Evolutionary conservation across 495 filamentous ascomycete genomes (phyloP).

Genomic region (Hapsidospora chrysogenum): DNA sequence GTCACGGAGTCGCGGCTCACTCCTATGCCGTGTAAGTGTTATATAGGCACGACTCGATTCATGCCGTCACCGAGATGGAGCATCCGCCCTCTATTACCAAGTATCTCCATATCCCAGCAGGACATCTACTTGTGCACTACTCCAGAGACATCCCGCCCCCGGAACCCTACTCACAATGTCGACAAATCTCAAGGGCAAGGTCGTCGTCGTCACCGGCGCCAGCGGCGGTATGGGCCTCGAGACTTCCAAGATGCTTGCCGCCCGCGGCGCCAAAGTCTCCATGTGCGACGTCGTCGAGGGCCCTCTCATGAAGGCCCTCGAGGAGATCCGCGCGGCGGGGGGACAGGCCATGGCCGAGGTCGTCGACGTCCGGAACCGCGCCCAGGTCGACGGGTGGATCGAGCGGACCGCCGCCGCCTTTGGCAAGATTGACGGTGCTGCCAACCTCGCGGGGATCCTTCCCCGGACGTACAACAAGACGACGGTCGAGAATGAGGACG

Average conservation of each 20-base stretch:
- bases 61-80: no score
- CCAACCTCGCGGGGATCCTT: slow-evolving; percentile 37
- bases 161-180: no score
- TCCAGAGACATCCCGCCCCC: no score
- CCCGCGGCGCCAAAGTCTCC: slow-evolving; percentile 23
- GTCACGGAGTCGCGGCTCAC: no score
- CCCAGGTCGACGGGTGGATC: slow-evolving; percentile 18
- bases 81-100: no score
- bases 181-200: no score
- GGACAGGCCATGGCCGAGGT: slow-evolving; percentile 27
- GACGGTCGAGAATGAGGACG: slow-evolving; percentile 12
- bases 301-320: slow-evolving; percentile 18
- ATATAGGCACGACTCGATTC: no score
- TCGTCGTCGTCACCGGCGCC: slow-evolving; percentile 29
- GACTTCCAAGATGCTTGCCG: slow-evolving; percentile 22
- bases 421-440: slow-evolving; percentile 34
- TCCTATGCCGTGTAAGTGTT: no score
- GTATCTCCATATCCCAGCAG: no score
- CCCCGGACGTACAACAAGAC: slow-evolving; percentile 13
- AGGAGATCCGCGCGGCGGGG: slow-evolving; percentile 9
- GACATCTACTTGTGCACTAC: no score
- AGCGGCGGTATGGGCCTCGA: slow-evolving; percentile 30
- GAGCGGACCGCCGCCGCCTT: slow-evolving; percentile 13
- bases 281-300: slow-evolving; percentile 21
- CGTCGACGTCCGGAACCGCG: slow-evolving; percentile 15